These are phyloP conservation scores for Evernia prunastri DNA, from an alignment of 495 filamentous ascomycete genomes.

Conservation along the genomic window DNA sequence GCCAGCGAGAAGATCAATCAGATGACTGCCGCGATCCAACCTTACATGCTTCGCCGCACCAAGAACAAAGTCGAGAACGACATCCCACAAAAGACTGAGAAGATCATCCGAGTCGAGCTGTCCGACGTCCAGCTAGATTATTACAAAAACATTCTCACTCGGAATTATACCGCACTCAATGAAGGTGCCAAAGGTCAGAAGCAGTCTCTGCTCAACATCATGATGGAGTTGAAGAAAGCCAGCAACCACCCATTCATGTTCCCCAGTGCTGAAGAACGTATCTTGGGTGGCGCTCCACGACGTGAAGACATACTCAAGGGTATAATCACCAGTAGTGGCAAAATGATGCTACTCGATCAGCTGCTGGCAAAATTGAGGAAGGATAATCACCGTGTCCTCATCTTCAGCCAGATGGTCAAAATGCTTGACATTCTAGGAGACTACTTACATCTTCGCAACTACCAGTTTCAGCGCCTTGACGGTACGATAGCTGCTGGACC, in stretches of 20 bases:
- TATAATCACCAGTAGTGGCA: constrained; percentile 92
- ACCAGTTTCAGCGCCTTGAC: constrained; percentile 88
- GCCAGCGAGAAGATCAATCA: constrained; percentile 65
- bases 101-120: constrained; percentile 94
- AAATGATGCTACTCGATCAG: constrained; percentile 97
- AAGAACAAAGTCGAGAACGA: constrained; percentile 97
- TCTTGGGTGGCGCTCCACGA: constrained; percentile 65
- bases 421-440: constrained; percentile 95
- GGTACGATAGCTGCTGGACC: constrained; percentile 84
- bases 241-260: constrained; percentile 99
- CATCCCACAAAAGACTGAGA: constrained; percentile 91
- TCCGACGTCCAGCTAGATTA: constrained; percentile 95
- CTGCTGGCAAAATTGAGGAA: constrained; percentile 83
- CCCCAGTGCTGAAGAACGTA: constrained; percentile 79
- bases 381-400: constrained; percentile 90
- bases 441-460: constrained; percentile 81
- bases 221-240: constrained; percentile 99
- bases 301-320: constrained; percentile 84
- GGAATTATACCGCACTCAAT: constrained; percentile 92
- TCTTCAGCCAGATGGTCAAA: constrained; percentile 99
- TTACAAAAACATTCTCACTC: constrained; percentile 96
- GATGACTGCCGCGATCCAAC: constrained; percentile 68
- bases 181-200: constrained; percentile 82
- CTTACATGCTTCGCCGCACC: constrained; percentile 91
- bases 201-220: constrained; percentile 94